Conservation (phyloP, 176 grass and related monocot genomes). For the Phoenix roebelenii region DNA sequence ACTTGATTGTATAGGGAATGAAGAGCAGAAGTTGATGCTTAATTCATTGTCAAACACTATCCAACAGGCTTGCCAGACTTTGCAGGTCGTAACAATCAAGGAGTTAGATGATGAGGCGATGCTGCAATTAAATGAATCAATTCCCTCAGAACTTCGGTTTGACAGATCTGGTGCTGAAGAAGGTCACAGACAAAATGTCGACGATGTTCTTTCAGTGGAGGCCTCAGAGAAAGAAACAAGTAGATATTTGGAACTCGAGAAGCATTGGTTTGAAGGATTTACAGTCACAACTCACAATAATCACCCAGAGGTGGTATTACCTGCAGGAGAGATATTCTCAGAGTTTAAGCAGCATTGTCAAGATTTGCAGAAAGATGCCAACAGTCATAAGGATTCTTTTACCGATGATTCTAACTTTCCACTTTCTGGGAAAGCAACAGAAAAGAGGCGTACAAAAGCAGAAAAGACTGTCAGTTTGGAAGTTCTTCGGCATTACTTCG, state of each 20-base stretch:
- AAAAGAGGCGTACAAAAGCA: constrained; percentile 59
- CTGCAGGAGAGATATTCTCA: not conserved
- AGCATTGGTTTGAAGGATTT: constrained; percentile 22
- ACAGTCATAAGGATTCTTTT: constrained; percentile 2
- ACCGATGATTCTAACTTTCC: constrained; percentile 19
- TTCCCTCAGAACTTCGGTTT: constrained; percentile 23
- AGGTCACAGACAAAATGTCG: constrained; percentile 32
- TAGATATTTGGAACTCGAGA: constrained; percentile 20
- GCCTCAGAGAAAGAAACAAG: constrained; percentile 37
- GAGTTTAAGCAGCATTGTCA: not conserved
- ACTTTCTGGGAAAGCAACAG: constrained; percentile 26
- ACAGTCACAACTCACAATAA: not conserved
- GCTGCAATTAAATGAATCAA: constrained; percentile 45
- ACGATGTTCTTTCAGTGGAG: constrained; percentile 30
- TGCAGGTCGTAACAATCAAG: constrained; percentile 59
- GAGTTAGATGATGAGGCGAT: constrained; percentile 56
- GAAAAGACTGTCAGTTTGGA: constrained; percentile 85
- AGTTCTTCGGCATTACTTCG: constrained; percentile 77
- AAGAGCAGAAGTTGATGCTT: constrained; percentile 75
- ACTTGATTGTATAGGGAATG: constrained; percentile 33
- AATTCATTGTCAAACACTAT: constrained; percentile 69
- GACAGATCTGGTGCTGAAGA: not conserved
- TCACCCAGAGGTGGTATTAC: constrained; percentile 1
- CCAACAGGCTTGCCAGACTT: constrained; percentile 57
- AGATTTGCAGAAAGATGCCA: constrained; percentile 17